Evolutionary conservation across 768 basidiomycete genomes (phyloP).

Genomic region (Boletus edulis): DNA sequence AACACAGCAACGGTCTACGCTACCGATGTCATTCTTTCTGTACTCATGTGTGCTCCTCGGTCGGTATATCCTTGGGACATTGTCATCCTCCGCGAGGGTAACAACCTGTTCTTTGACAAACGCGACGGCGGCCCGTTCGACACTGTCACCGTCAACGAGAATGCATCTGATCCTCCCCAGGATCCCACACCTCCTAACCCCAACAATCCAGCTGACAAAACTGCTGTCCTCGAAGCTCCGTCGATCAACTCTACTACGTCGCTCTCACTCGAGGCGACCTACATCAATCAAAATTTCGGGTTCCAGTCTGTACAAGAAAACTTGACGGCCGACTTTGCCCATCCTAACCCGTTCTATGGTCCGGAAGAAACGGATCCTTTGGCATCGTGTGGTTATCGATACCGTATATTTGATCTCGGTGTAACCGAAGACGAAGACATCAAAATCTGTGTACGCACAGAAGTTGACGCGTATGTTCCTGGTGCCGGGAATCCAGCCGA

Average conservation of each 20-base stretch:
- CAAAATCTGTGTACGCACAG: constrained; percentile 90
- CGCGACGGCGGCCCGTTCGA: constrained; percentile 97
- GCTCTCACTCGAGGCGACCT: constrained; percentile 94
- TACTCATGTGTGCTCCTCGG: constrained; percentile 94
- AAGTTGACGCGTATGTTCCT: constrained; percentile 86
- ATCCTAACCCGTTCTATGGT: constrained; percentile 94
- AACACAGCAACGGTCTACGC: constrained; percentile 86
- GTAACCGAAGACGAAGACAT: constrained; percentile 89
- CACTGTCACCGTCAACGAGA: constrained; percentile 98
- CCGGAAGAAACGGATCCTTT: constrained; percentile 93
- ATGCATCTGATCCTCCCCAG: constrained; percentile 90
- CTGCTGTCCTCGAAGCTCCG: constrained; percentile 60
- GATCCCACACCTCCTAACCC: constrained; percentile 78
- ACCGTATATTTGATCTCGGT: constrained; percentile 91
- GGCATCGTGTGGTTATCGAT: constrained; percentile 95
- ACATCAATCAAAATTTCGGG: constrained; percentile 98
- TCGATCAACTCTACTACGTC: constrained; percentile 93
- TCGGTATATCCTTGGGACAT: constrained; percentile 99
- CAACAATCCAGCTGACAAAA: constrained; percentile 71
- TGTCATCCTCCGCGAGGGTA: constrained; percentile 89
- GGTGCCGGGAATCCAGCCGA: constrained; percentile 59
- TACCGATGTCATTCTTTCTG: constrained; percentile 92
- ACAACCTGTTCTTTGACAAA: constrained; percentile 95
- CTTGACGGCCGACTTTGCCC: constrained; percentile 66
- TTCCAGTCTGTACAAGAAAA: constrained; percentile 91